Evolutionary conservation across 2,329 filamentous ascomycete genomes (phyloP).

Genomic region (Tolypocladium pustulatum): DNA sequence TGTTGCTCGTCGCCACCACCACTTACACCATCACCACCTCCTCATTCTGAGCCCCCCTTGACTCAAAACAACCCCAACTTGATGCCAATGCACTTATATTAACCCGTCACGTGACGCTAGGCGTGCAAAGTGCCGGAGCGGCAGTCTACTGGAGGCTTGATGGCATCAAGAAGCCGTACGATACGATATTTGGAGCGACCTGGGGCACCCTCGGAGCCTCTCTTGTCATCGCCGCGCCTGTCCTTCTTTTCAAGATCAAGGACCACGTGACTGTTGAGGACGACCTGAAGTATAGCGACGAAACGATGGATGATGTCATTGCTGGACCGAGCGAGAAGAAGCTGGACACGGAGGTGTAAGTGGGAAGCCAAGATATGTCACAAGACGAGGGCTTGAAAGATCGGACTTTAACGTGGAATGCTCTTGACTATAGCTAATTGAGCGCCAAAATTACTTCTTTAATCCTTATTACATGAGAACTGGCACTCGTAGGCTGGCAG

Average conservation of each 20-base stretch:
- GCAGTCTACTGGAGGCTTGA: constrained; percentile 36
- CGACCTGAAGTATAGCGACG: constrained; percentile 76
- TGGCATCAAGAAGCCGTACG: constrained; percentile 39
- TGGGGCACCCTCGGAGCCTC: constrained; percentile 71
- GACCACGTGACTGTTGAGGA: constrained; percentile 74
- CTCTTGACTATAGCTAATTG: too few species aligned
- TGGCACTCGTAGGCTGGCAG: too few species aligned
- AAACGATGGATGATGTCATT: constrained; percentile 62
- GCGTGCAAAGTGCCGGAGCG: constrained; percentile 65
- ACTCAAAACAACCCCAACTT: background rate
- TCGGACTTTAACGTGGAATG: too few species aligned
- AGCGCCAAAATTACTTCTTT: too few species aligned
- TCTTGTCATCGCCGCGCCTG: constrained; percentile 65
- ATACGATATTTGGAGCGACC: constrained; percentile 57
- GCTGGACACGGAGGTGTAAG: background rate
- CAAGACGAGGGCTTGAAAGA: too few species aligned
- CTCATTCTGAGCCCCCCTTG: background rate
- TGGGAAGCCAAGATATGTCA: too few species aligned
- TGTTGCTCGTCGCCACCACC: too few species aligned
- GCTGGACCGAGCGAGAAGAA: background rate
- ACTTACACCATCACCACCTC: background rate
- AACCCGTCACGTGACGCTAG: constrained; percentile 43
- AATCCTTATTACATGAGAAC: too few species aligned
- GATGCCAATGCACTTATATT: background rate
- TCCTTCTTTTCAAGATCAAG: constrained; percentile 69